Evolutionary conservation across 148 eudicot genomes (phyloP).

Genomic region (Simmondsia chinensis): DNA sequence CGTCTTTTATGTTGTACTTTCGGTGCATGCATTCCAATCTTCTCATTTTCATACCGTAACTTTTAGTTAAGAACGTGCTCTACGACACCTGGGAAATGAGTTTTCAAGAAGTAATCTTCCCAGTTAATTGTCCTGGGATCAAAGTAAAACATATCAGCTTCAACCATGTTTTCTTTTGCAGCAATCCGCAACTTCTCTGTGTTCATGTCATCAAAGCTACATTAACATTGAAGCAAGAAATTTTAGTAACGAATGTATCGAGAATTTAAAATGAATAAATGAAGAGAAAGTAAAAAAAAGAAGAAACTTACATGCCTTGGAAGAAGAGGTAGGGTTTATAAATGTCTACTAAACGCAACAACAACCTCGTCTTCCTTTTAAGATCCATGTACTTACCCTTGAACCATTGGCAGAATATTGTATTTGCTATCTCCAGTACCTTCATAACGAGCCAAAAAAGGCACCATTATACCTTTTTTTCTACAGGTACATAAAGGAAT

Average conservation of each 20-base stretch:
- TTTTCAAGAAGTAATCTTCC: constrained; percentile 41
- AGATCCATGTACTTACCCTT: constrained; percentile 20
- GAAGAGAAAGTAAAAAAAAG: no score
- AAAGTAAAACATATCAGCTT: constrained; percentile 36
- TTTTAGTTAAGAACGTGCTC: constrained; percentile 32
- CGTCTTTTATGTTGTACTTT: no score
- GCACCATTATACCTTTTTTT: no score
- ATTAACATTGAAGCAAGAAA: no score
- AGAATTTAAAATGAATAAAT: no score
- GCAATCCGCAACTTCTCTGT: constrained; percentile 31
- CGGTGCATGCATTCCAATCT: no score
- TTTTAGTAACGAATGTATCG: no score
- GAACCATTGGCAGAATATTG: constrained; percentile 43
- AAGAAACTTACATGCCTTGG: constrained; percentile 52
- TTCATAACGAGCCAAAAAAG: constrained; percentile 1
- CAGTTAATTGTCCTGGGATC: constrained; percentile 41
- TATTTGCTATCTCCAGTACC: constrained; percentile 42
- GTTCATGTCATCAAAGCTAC: constrained; percentile 44
- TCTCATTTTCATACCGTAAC: no score
- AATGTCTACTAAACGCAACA: constrained; percentile 43
- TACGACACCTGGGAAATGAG: constrained; percentile 37
- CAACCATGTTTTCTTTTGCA: constrained; percentile 16
- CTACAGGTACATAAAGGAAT: no score
- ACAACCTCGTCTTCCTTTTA: constrained; percentile 37
- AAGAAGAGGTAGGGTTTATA: constrained; percentile 64